Evolutionary conservation across 176 grass and related monocot species (phyloP), one percentile per base, ranked within the genome.

Genomic region (Zoysia pacifica): DNA sequence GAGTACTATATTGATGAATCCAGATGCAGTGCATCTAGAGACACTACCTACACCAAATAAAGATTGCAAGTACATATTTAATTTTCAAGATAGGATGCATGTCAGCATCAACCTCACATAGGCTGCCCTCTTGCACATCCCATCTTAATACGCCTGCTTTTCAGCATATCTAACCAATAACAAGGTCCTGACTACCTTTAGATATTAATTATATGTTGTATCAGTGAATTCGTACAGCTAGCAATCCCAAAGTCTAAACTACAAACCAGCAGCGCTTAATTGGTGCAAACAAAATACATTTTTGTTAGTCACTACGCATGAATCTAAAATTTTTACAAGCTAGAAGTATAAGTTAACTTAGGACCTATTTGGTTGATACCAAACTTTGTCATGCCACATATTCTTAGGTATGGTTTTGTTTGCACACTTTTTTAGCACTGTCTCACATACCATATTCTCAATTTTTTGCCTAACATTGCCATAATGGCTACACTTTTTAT

Each of bases 11-110:
- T 12, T 5, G 9, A 45, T 28, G 43, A 86, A 69, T 60, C 36
- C 51, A 80, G 77, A 86, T 80, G 77, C 77, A 68, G 11, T 86
- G 84, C 36, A 74, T 80, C 51, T 51, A 6, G 8, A 67, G 60
- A 28, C 46, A 84, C 58, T 52, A 46, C 59, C 59, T 10, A 19
- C 39, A 37, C 46, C 73, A 67, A 48, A 79, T 73, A 16, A 80
- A 80, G 18, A 56, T 66, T 74, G 43, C 13, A 36, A 49, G 44
- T 82, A 65, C 47, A 48, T 5, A 63, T 41, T 80, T 63, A 59
- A 49, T 89, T 66, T 68, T 50, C 5, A 84, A 65, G 76, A 70
- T 80, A 69, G 15, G 51, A 69, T 62, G 15, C 45, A 69, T 62
- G 81, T 83, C 67, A 68, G 73, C 86, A 78, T 82, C 80, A 78